Conservation (phyloP, 2,329 filamentous ascomycete species). For the Coleophoma eucalyptorum region DNA sequence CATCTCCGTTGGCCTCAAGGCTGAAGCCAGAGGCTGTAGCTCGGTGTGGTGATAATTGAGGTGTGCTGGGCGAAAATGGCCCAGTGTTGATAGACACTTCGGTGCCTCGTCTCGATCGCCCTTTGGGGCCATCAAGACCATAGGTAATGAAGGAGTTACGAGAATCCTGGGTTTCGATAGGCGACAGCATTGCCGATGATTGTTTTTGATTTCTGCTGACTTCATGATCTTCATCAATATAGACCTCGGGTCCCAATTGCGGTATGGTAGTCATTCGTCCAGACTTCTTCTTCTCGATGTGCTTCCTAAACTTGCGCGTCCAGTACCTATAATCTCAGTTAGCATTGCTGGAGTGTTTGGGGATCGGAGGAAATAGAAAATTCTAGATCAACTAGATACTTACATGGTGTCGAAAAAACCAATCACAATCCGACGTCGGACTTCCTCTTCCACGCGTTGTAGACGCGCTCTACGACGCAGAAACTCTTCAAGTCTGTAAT, state of each 20-base stretch:
- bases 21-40: conserved; percentile 28
- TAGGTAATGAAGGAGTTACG: conserved; percentile 24
- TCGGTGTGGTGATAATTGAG: conserved; percentile 28
- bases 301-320: conserved; percentile 75
- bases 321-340: conserved; percentile 55
- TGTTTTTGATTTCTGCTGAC: conserved; percentile 12
- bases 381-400: conserved; percentile 23
- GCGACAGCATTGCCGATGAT: conserved; percentile 17
- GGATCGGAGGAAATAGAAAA: conserved; percentile 18
- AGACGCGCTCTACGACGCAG: conserved; percentile 83
- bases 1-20: conserved; percentile 21
- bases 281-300: conserved; percentile 66
- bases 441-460: conserved; percentile 92
- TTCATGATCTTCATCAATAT: conserved; percentile 72
- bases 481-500: conserved; percentile 80
- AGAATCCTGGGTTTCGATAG: conserved; percentile 16
- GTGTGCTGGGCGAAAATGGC: conserved; percentile 15
- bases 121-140: conserved; percentile 20
- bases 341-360: neutral
- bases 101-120: conserved; percentile 15
- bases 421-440: conserved; percentile 82
- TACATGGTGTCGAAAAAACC: conserved; percentile 93
- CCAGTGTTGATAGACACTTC: conserved; percentile 7
- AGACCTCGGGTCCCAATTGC: conserved; percentile 81
- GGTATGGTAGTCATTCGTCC: conserved; percentile 77